Conservation (phyloP, 768 basidiomycete species). For the Amanita rimosa region DNA sequence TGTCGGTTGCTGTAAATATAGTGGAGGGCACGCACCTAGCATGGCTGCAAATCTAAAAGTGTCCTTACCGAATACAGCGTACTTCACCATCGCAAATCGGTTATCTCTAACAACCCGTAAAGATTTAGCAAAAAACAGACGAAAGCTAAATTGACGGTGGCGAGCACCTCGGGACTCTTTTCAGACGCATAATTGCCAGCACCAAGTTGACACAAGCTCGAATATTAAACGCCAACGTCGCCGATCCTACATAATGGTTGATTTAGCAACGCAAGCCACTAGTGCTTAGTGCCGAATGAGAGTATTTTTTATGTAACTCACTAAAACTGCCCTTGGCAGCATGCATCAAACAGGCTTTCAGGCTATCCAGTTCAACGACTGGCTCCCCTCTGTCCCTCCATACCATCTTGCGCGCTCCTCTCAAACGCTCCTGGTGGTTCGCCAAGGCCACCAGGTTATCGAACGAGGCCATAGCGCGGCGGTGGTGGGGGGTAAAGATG, state of each 20-base stretch:
- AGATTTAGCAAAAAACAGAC: background rate
- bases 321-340: constrained; percentile 60
- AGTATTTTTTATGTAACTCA: too few relatives aligned
- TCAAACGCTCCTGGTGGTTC: constrained; percentile 68
- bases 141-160: background rate
- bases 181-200: constrained; percentile 62
- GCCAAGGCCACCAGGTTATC: constrained; percentile 80
- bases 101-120: constrained; percentile 34
- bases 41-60: constrained; percentile 79
- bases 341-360: constrained; percentile 62
- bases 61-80: constrained; percentile 77
- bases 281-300: background rate
- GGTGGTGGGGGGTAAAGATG: constrained; percentile 38
- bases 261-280: background rate
- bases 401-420: constrained; percentile 66
- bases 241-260: constrained; percentile 49
- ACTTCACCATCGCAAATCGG: constrained; percentile 57
- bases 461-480: constrained; percentile 59
- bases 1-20: background rate
- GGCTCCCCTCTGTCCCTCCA: constrained; percentile 76
- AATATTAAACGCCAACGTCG: constrained; percentile 68
- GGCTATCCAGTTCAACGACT: constrained; percentile 49
- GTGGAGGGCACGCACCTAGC: constrained; percentile 46
- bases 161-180: constrained; percentile 52
- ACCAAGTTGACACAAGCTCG: constrained; percentile 78